Evolutionary conservation across 495 filamentous ascomycete species (phyloP).

Genomic region (Podospora fimiseda): DNA sequence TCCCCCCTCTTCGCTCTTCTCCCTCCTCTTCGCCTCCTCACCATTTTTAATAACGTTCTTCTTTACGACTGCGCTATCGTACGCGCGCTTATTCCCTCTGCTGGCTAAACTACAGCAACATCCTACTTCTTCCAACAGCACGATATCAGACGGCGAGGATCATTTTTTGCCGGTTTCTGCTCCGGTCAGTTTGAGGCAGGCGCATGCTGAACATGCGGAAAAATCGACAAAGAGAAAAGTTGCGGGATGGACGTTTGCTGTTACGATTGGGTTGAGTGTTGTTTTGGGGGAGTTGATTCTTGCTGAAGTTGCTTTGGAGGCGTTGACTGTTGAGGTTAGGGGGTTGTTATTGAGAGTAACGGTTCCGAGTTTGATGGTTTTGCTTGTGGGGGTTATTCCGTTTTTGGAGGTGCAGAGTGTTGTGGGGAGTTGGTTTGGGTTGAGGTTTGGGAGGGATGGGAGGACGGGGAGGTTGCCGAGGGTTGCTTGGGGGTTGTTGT

Average conservation of each 20-base stretch:
- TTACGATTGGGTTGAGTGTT: slow-evolving; percentile 63
- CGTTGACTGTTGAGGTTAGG: slow-evolving; percentile 55
- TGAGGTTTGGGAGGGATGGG: slow-evolving; percentile 48
- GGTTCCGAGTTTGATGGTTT: slow-evolving; percentile 56
- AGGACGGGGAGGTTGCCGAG: slow-evolving; percentile 38
- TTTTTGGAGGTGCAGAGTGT: slow-evolving; percentile 64
- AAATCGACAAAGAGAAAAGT: slow-evolving; percentile 44
- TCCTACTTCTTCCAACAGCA: slow-evolving; percentile 1
- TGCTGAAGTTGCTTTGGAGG: slow-evolving; percentile 73
- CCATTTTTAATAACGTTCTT: slow-evolving; percentile 56
- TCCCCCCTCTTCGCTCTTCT: slow-evolving; percentile 21
- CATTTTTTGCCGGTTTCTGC: slow-evolving; percentile 49
- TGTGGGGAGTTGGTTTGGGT: slow-evolving; percentile 49
- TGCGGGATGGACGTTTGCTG: slow-evolving; percentile 59
- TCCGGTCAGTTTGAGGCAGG: slow-evolving; percentile 40
- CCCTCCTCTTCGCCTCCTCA: slow-evolving; percentile 29
- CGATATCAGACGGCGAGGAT: slow-evolving; percentile 38
- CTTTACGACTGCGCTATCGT: slow-evolving; percentile 47
- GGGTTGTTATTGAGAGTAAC: slow-evolving; percentile 56
- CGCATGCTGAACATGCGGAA: slow-evolving; percentile 43
- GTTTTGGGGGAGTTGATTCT: slow-evolving; percentile 71
- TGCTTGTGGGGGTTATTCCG: slow-evolving; percentile 63
- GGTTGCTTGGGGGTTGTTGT: slow-evolving; percentile 53
- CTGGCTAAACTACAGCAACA: slow-evolving; percentile 45
- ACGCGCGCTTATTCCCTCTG: slow-evolving; percentile 58